Percentiles rank a stretch among this genome's conserved stretches.
phyloP scores from a whole-genome alignment of 164 flowering plant genomes.

The Sextonia rubra region DNA sequence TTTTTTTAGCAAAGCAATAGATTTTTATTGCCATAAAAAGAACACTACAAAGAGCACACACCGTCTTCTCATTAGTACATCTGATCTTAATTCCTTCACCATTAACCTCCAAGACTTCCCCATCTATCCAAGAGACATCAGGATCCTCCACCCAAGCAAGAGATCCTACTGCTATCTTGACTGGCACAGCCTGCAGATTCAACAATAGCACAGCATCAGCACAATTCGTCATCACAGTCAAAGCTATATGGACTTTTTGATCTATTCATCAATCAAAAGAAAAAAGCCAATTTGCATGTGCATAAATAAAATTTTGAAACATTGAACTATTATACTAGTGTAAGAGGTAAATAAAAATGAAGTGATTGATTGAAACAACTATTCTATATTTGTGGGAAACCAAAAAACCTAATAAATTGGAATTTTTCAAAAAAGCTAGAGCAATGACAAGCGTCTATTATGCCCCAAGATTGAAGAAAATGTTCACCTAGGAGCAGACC shows the following conservation, averaged over 20 bases:
- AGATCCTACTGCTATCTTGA: conserved; percentile 51
- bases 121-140: conserved; percentile 79
- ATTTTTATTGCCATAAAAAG: not conserved
- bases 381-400: too few species aligned
- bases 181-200: conserved; percentile 40
- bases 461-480: too few species aligned
- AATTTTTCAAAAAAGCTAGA: too few species aligned
- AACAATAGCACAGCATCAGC: not conserved
- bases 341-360: not conserved
- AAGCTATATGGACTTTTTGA: not conserved
- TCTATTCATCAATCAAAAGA: not conserved
- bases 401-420: too few species aligned
- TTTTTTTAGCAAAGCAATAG: too few species aligned
- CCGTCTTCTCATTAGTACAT: conserved; percentile 63
- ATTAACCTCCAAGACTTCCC: conserved; percentile 62
- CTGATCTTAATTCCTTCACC: conserved; percentile 48
- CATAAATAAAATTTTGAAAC: not conserved
- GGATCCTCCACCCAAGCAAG: conserved; percentile 84
- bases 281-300: not conserved
- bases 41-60: conserved; percentile 7
- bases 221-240: not conserved
- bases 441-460: too few species aligned
- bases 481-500: too few species aligned
- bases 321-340: not conserved
- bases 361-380: too few species aligned